These are phyloP conservation scores for Singerocomus inundabilis DNA, from an alignment of 1,284 basidiomycete genomes.

Conservation along the genomic window DNA sequence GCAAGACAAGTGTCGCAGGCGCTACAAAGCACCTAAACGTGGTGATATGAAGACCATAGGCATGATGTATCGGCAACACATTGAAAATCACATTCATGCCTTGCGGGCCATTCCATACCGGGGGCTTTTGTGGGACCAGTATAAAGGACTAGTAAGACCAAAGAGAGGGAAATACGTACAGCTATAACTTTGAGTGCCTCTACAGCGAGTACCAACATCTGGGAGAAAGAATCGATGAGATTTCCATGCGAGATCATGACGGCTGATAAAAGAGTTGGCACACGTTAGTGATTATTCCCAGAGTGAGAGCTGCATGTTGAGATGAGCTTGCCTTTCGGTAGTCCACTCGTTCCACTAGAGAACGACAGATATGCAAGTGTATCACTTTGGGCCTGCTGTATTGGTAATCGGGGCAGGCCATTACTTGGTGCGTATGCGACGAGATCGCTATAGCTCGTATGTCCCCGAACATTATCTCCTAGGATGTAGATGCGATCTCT, in stretches of 20 bases:
- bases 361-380: slow-evolving; percentile 72
- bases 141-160: neutral
- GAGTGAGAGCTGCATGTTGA: neutral
- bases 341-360: slow-evolving; percentile 75
- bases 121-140: slow-evolving; percentile 34
- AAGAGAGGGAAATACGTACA: slow-evolving; percentile 10
- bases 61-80: slow-evolving; percentile 69
- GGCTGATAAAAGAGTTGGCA: slow-evolving; percentile 38
- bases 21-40: slow-evolving; percentile 48
- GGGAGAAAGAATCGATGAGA: slow-evolving; percentile 48
- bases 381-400: slow-evolving; percentile 48
- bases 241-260: slow-evolving; percentile 79
- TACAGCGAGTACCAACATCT: slow-evolving; percentile 35
- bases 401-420: slow-evolving; percentile 40
- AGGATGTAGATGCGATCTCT: slow-evolving; percentile 54
- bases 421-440: slow-evolving; percentile 41
- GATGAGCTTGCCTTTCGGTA: slow-evolving; percentile 62
- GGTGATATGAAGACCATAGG: slow-evolving; percentile 58
- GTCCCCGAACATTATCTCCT: slow-evolving; percentile 41
- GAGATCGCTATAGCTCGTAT: slow-evolving; percentile 45
- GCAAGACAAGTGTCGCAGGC: slow-evolving; percentile 50
- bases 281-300: neutral
- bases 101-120: slow-evolving; percentile 39
- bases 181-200: slow-evolving; percentile 32
- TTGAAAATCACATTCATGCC: slow-evolving; percentile 49